phyloP scores from a whole-genome alignment of 2,329 filamentous ascomycete genomes.

The Ilyonectria robusta region DNA sequence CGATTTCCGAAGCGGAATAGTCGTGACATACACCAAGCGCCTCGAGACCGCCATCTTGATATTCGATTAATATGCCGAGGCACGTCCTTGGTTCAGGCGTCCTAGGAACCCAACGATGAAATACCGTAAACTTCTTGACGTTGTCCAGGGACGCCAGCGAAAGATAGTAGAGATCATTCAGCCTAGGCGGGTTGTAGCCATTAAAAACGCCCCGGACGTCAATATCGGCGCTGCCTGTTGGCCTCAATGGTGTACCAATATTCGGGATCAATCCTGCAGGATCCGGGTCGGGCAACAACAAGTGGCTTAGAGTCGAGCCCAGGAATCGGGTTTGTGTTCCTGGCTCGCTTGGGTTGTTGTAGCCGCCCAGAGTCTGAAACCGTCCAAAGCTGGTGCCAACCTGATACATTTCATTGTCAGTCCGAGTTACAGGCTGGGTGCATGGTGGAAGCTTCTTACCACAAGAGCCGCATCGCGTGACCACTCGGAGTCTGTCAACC shows the following conservation, averaged over 20 bases:
- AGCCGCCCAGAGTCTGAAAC: neutral
- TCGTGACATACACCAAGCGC: neutral
- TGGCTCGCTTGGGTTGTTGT: neutral
- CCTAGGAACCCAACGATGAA: neutral
- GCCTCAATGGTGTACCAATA: neutral
- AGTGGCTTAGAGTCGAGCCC: neutral
- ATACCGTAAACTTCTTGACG: neutral
- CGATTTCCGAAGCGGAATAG: neutral
- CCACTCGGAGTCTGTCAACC: no score
- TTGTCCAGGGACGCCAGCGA: neutral
- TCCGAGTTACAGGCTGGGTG: neutral
- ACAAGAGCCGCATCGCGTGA: neutral
- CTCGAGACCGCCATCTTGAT: neutral
- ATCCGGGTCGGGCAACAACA: neutral
- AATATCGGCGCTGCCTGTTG: neutral
- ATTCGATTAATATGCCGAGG: neutral
- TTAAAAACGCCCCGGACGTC: neutral
- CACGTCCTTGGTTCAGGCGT: neutral
- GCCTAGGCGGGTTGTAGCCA: neutral
- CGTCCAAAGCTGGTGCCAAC: neutral
- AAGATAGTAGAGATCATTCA: neutral
- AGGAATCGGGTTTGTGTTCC: neutral
- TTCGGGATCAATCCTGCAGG: neutral
- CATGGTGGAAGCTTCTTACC: neutral
- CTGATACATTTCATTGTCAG: neutral